Evolutionary conservation across 257 asterid genomes (phyloP), one percentile per base, ranked within the genome.

Genomic region (Solanum neorickii): DNA sequence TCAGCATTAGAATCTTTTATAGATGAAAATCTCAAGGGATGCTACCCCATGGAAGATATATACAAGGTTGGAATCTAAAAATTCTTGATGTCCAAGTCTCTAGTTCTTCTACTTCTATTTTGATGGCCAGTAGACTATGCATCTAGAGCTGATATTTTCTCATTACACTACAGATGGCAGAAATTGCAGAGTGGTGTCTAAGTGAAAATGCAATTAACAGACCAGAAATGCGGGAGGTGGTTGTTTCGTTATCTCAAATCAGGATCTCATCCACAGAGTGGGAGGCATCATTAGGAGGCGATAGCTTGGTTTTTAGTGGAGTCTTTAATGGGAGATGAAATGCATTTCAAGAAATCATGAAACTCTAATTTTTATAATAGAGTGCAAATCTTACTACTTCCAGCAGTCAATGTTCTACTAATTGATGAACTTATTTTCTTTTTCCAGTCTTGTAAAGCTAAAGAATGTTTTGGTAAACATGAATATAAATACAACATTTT

Each of bases 211-310:
- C 98, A 13, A 80, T 89, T 21, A 94, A 93, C 89, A 92, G 98
- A 92, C 98, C 98, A 23, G 97, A 96, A 83, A 94, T 94, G 92
- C 88, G 94, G 7, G 98, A 96, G 47, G 96, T 94, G 8, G 97
- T 96, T 18, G 89, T 92, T 44, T 96, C 93, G 12, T 83, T 96
- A 21, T 90, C 94, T 41, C 92, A 93, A 56, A 92, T 96, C 69
- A 88, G 93, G 89, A 91, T 87, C 88, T 94, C 98, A 16, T 92
- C 98, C 5, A 90, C 92, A 20, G 96, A 96, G 86, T 96, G 98
- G 98, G 98, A 96, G 88, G 98, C 96, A 59, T 96, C 98, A 29
- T 92, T 94, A 7, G 98, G 96, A 78, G 98, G 98, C 60, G 93
- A 88, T 91, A 92, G 96, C 88, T 94, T 92, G 88, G 90, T 94